Conservation (phyloP, 129 eudicot genomes). For the Artemisia annua region DNA sequence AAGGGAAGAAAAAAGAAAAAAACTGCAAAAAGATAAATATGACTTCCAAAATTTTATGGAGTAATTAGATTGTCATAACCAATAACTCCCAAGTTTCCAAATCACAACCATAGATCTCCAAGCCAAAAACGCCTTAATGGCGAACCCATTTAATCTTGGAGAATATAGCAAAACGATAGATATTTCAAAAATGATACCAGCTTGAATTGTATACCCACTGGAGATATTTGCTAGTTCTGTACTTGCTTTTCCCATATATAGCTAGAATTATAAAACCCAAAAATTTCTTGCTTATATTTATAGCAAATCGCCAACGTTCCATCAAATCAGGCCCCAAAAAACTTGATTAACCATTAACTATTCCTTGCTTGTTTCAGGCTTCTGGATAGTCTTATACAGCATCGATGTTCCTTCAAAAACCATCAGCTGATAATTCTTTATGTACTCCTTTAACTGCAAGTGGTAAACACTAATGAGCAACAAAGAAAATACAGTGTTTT, state of each 20-base stretch:
- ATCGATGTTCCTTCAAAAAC: conserved; percentile 77
- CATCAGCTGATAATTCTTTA: conserved; percentile 58
- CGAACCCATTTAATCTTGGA: conserved; percentile 7
- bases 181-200: not conserved
- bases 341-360: conserved; percentile 2
- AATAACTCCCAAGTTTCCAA: not conserved
- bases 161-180: not conserved
- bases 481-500: not conserved
- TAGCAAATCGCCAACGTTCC: conserved; percentile 4
- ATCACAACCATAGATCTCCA: conserved; percentile 5
- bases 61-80: conserved; percentile 9
- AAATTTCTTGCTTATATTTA: not conserved
- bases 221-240: conserved; percentile 14
- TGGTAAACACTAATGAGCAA: not conserved
- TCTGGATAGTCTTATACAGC: conserved; percentile 55
- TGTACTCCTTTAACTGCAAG: conserved; percentile 53
- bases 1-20: not conserved
- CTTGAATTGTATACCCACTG: conserved; percentile 11
- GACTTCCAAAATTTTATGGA: conserved; percentile 1
- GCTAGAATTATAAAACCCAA: conserved; percentile 7
- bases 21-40: conserved; percentile 1
- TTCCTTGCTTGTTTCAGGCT: conserved; percentile 25
- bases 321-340: conserved; percentile 8
- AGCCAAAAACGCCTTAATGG: conserved; percentile 26
- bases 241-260: conserved; percentile 1